Base-by-base conservation (phyloP, 305 asterid genomes). In the Fraxinus greggii region DNA sequence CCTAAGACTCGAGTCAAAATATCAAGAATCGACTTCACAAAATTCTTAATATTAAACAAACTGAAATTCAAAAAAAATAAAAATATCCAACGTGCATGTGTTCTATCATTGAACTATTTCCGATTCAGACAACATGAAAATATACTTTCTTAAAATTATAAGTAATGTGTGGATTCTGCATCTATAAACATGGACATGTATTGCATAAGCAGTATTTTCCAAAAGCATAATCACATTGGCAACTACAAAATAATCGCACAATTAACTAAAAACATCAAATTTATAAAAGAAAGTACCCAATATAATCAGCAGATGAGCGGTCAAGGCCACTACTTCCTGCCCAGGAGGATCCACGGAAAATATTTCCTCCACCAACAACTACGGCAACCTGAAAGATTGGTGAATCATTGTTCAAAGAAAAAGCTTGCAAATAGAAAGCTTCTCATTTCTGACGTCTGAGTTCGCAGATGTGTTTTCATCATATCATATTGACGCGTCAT, bases 291-390 rank as follows among this genome's bases (percentile, higher is more conserved):
- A 17, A 54, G 65, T 54, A 54, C 99, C 99, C 98, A 56, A 95
- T 95, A 87, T 92, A 94, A 90, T 95, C 98, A 87, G 97, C 98
- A 82, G 97, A 96, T 72, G 98, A 96, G 72, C 99, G 95, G 59
- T 96, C 99, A 83, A 96, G 99, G 73, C 98, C 99, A 83, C 98
- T 92, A 86, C 97, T 78, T 87, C 99, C 99, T 51, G 93, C 97
- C 95, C 98, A 94, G 19, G 98, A 91, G 73, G 98, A 92, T 75
- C 99, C 99, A 51, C 98, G 97, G 83, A 96, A 94, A 83, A 94
- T 96, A 90, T 96, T 96, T 82, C 99, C 98, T 83, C 97, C 99
- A 81, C 98, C 99, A 81, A 96, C 98, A 83, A 96, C 97, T 81
- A 96, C 92, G 28, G 99, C 99, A 79, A 95, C 98, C 54, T 95